These are phyloP conservation scores for Aspergillus olivimuriae DNA, from an alignment of 495 filamentous ascomycete species.

Conservation along the genomic window DNA sequence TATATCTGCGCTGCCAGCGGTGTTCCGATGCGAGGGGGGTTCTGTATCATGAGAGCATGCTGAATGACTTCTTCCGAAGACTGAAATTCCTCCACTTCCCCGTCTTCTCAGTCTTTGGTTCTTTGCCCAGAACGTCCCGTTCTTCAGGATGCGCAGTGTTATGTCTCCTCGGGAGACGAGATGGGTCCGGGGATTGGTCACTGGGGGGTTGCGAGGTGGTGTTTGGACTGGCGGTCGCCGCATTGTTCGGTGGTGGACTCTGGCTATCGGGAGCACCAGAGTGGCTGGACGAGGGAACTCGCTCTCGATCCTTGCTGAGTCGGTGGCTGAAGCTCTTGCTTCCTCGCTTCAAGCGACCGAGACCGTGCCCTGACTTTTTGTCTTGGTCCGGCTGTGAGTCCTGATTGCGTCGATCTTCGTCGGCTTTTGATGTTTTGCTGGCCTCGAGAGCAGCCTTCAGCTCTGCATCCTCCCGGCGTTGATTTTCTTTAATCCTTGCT, in stretches of 20 bases:
- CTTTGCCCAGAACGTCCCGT: too few species aligned
- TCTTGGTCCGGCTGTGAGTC: slow-evolving; percentile 31
- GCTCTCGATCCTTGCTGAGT: slow-evolving; percentile 32
- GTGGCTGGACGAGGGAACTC: slow-evolving; percentile 27
- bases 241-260: slow-evolving; percentile 3
- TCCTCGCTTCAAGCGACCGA: slow-evolving; percentile 47
- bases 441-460: slow-evolving; percentile 51
- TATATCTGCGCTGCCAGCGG: too few species aligned
- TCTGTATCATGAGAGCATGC: slow-evolving; percentile 30
- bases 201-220: slow-evolving; percentile 11
- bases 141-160: too few species aligned
- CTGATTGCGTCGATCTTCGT: slow-evolving; percentile 41
- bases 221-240: slow-evolving; percentile 4
- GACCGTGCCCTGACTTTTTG: slow-evolving; percentile 32
- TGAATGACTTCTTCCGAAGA: slow-evolving; percentile 38
- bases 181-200: too few species aligned
- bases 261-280: slow-evolving; percentile 16
- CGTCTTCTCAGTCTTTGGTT: slow-evolving; percentile 17
- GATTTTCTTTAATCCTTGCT: slow-evolving; percentile 37
- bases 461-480: slow-evolving; percentile 53
- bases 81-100: slow-evolving; percentile 38
- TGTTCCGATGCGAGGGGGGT: too few species aligned
- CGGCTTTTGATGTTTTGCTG: slow-evolving; percentile 45
- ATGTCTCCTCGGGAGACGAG: slow-evolving; percentile 16
- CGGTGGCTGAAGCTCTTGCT: slow-evolving; percentile 57